A percentile compares a stretch with the other conserved stretches of the same genome.
Evolutionary conservation across 768 basidiomycete species (phyloP).

Genomic region (Tricholoma terreum): DNA sequence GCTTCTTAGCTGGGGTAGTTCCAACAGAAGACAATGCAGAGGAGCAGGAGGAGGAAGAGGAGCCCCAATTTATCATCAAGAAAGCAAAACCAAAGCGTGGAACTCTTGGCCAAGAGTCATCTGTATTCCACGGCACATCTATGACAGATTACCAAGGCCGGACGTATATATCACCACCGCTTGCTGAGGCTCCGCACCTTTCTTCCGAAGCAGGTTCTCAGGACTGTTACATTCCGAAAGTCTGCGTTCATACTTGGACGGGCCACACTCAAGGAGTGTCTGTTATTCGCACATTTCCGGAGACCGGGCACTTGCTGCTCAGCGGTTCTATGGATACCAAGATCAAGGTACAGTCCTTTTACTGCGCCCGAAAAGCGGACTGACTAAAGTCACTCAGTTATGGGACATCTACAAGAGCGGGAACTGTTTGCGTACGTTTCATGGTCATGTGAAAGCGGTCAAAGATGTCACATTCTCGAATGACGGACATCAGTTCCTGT

Average conservation of each 20-base stretch:
- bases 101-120: slow-evolving; percentile 83
- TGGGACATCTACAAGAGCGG: slow-evolving; percentile 99
- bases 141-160: slow-evolving; percentile 97
- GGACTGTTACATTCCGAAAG: slow-evolving; percentile 93
- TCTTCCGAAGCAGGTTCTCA: slow-evolving; percentile 76
- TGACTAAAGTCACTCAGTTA: slow-evolving; percentile 50
- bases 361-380: not conserved
- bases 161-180: slow-evolving; percentile 94
- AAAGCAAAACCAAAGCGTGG: slow-evolving; percentile 80
- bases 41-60: slow-evolving; percentile 65
- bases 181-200: slow-evolving; percentile 84
- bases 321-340: slow-evolving; percentile 98
- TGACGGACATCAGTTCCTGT: slow-evolving; percentile 84
- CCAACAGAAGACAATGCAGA: slow-evolving; percentile 57
- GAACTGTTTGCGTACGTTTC: slow-evolving; percentile 94
- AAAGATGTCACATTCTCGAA: slow-evolving; percentile 97
- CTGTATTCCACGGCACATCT: slow-evolving; percentile 95
- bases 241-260: slow-evolving; percentile 96
- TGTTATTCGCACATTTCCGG: slow-evolving; percentile 89
- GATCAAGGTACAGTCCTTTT: slow-evolving; percentile 68
- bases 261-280: slow-evolving; percentile 97
- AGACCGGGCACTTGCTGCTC: slow-evolving; percentile 88
- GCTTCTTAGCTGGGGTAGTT: slow-evolving; percentile 64
- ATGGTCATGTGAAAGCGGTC: slow-evolving; percentile 94
- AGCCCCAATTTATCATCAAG: slow-evolving; percentile 55